phyloP scores from a whole-genome alignment of 2,329 filamentous ascomycete species.

The Coleophoma eucalyptorum region DNA sequence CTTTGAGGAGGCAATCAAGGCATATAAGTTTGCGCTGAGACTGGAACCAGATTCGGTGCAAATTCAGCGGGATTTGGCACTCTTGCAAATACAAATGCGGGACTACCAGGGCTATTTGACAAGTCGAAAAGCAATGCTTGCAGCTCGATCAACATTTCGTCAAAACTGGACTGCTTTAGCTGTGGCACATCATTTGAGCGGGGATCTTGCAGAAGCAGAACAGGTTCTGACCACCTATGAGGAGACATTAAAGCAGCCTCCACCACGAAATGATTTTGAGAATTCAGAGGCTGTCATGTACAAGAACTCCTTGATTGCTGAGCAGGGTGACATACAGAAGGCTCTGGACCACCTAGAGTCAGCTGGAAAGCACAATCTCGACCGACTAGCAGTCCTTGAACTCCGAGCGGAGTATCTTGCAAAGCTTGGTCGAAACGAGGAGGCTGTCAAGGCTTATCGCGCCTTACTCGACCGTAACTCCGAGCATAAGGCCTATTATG shows the following conservation, averaged over 20 bases:
- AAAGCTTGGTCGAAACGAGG: slow-evolving; percentile 70
- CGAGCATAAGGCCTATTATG: slow-evolving; percentile 84
- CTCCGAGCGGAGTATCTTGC: slow-evolving; percentile 79
- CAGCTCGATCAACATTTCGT: slow-evolving; percentile 73
- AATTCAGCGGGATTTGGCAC: slow-evolving; percentile 89
- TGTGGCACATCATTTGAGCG: slow-evolving; percentile 87
- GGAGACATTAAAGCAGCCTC: slow-evolving; percentile 80
- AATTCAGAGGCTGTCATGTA: slow-evolving; percentile 93
- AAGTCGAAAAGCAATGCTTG: slow-evolving; percentile 83
- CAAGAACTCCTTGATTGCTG: slow-evolving; percentile 92
- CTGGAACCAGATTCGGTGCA: slow-evolving; percentile 92
- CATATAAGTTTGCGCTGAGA: slow-evolving; percentile 91
- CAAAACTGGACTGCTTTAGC: slow-evolving; percentile 98
- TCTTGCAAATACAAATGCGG: slow-evolving; percentile 93
- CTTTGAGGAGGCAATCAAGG: slow-evolving; percentile 98
- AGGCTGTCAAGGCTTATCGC: slow-evolving; percentile 79
- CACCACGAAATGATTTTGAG: slow-evolving; percentile 77
- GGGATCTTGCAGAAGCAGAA: slow-evolving; percentile 81
- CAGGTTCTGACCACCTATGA: slow-evolving; percentile 90
- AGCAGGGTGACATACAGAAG: slow-evolving; percentile 76
- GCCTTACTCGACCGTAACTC: slow-evolving; percentile 80
- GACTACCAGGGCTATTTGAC: slow-evolving; percentile 93
- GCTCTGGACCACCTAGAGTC: slow-evolving; percentile 84
- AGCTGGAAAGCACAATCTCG: slow-evolving; percentile 72
- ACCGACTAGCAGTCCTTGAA: slow-evolving; percentile 83